phyloP scores from a whole-genome alignment of 1,284 basidiomycete genomes.

The Sphaerobolus stellatus region DNA sequence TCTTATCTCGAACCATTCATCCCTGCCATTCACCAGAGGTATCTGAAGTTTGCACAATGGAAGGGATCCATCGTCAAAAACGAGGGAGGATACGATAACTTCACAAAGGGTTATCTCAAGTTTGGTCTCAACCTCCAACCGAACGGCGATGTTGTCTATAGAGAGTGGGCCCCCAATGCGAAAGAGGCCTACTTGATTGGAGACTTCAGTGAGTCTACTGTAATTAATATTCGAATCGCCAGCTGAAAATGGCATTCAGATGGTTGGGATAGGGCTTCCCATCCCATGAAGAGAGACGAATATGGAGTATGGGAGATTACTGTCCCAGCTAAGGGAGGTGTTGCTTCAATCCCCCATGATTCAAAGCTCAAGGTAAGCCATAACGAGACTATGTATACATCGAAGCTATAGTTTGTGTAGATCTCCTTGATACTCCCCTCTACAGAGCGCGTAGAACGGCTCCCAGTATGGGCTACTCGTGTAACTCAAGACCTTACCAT shows the following conservation, averaged over 20 bases:
- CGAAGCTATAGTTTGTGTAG: conserved; percentile 35
- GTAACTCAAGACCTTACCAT: conserved; percentile 92
- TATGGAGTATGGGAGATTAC: conserved; percentile 93
- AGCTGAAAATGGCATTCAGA: conserved; percentile 47
- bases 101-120: conserved; percentile 83
- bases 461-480: conserved; percentile 92
- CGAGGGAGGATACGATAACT: conserved; percentile 89
- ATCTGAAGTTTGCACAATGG: conserved; percentile 72
- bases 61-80: conserved; percentile 68
- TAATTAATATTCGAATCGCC: conserved; percentile 4
- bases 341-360: conserved; percentile 89
- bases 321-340: conserved; percentile 71
- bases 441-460: conserved; percentile 83
- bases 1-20: conserved; percentile 77
- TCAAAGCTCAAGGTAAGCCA: conserved; percentile 81
- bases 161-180: conserved; percentile 96
- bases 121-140: conserved; percentile 79
- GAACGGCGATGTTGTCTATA: conserved; percentile 76
- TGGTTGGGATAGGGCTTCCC: conserved; percentile 80
- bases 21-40: conserved; percentile 68
- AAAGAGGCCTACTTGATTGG: conserved; percentile 83
- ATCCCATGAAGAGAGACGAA: conserved; percentile 83
- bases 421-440: conserved; percentile 82
- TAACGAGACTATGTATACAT: neutral
- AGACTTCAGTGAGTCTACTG: conserved; percentile 82